A percentile compares a stretch with the other conserved stretches of the same genome.
phyloP scores from a whole-genome alignment of 768 basidiomycete genomes.

The Pulveroboletus sp. region DNA sequence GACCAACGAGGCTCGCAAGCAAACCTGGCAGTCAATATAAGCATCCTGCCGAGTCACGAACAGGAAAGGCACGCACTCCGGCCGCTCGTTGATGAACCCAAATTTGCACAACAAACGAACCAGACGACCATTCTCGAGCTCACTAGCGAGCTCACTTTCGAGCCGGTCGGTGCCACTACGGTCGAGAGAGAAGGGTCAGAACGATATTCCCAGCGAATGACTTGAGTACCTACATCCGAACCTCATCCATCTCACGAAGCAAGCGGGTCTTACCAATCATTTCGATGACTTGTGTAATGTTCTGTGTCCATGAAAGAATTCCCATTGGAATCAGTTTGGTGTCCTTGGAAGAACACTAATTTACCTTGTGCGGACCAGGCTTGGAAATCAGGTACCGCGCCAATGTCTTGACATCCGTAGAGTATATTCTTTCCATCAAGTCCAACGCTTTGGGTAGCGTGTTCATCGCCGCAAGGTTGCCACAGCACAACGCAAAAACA shows the following conservation, averaged over 20 bases:
- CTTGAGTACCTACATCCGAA: slow-evolving; percentile 55
- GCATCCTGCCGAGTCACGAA: neutral
- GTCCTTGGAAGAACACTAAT: neutral
- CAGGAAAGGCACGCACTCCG: slow-evolving; percentile 64
- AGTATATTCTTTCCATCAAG: slow-evolving; percentile 65
- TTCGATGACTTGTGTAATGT: slow-evolving; percentile 73
- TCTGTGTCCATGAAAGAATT: slow-evolving; percentile 36
- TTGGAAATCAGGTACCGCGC: slow-evolving; percentile 75
- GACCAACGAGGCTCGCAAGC: slow-evolving; percentile 97
- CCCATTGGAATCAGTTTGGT: neutral
- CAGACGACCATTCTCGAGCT: slow-evolving; percentile 91
- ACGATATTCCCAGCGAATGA: neutral
- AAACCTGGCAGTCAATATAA: slow-evolving; percentile 53
- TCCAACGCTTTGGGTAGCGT: slow-evolving; percentile 72
- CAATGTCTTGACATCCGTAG: slow-evolving; percentile 75
- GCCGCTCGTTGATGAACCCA: slow-evolving; percentile 98
- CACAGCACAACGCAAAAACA: slow-evolving; percentile 73
- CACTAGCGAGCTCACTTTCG: slow-evolving; percentile 78
- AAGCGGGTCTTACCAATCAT: slow-evolving; percentile 64
- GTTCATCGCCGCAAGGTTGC: slow-evolving; percentile 54
- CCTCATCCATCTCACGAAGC: slow-evolving; percentile 77
- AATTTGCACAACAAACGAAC: slow-evolving; percentile 89
- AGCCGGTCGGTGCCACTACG: slow-evolving; percentile 73
- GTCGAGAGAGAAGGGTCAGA: neutral
- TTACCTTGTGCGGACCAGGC: slow-evolving; percentile 58